phyloP scores from a whole-genome alignment of 1,284 basidiomycete species.

The Trametes pubescens region DNA sequence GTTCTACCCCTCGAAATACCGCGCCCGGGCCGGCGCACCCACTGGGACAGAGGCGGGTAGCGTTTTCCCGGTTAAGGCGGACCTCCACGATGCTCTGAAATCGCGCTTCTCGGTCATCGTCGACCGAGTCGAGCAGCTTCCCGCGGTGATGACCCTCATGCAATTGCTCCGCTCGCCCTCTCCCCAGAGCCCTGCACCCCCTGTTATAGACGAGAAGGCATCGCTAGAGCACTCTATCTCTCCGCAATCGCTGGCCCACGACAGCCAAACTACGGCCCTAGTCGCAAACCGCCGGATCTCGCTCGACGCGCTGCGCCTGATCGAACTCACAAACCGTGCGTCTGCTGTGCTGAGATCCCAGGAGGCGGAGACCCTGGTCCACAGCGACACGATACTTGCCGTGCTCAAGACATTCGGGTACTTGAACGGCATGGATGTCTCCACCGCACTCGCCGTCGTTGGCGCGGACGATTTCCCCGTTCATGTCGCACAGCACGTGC shows the following conservation, averaged over 20 bases:
- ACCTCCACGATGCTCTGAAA: slow-evolving; percentile 52
- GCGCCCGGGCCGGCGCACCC: slow-evolving; percentile 33
- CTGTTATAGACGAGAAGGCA: slow-evolving; percentile 34
- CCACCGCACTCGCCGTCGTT: slow-evolving; percentile 73
- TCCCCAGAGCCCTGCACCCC: slow-evolving; percentile 10
- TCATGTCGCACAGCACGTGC: slow-evolving; percentile 73
- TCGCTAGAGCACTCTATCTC: slow-evolving; percentile 5
- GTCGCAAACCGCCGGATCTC: slow-evolving; percentile 42
- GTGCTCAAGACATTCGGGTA: slow-evolving; percentile 86
- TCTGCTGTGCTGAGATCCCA: slow-evolving; percentile 87
- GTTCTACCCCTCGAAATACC: slow-evolving; percentile 76
- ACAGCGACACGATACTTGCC: slow-evolving; percentile 81
- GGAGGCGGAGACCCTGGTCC: slow-evolving; percentile 72
- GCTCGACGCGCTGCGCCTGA: slow-evolving; percentile 84
- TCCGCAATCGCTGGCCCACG: slow-evolving; percentile 10
- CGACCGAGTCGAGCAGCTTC: slow-evolving; percentile 87
- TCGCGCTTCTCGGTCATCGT: slow-evolving; percentile 82
- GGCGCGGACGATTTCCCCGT: slow-evolving; percentile 73
- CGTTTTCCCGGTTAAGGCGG: neutral
- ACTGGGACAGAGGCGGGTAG: slow-evolving; percentile 21
- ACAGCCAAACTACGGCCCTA: neutral
- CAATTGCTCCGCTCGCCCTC: slow-evolving; percentile 60
- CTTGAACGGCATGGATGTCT: slow-evolving; percentile 74
- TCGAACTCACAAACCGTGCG: slow-evolving; percentile 88
- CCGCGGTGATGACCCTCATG: slow-evolving; percentile 70